Evolutionary conservation across 345 rosid species (phyloP), one percentile per base, ranked within the genome.

Genomic region (Murraya paniculata): DNA sequence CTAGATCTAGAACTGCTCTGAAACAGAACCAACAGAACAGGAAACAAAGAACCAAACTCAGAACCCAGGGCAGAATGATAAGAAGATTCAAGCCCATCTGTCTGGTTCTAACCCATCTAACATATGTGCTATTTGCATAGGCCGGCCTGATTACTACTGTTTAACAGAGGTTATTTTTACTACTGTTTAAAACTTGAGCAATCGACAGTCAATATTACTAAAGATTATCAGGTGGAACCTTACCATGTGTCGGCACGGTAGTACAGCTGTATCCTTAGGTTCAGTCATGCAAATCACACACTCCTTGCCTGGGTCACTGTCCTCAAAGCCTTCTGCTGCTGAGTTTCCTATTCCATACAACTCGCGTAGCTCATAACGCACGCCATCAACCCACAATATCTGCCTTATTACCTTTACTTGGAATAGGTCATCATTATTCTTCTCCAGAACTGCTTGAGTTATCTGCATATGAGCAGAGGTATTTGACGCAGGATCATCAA

Each of bases 211-310:
- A 57, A 62, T 65, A 69, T 58, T 78, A 31, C 22, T 9, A 69
- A 41, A 45, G 33, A 41, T 61, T 73, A 38, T 25, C 35, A 74
- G 70, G 28, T 30, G 68, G 76, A 82, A 0, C 36, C 88, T 90
- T 79, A 92, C 98, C 98, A 94, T 88, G 86, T 94, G 98, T 57
- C 98, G 85, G 87, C 98, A 94, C 65, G 98, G 98, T 77, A 94
- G 79, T 10, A 88, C 90, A 35, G 96, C 96, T 1, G 97, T 94
- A 86, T 92, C 91, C 89, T 92, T 91, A 25, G 92, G 92, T 84
- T 92, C 96, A 62, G 92, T 90, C 97, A 94, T 88, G 94, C 98
- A 94, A 72, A 94, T 92, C 67, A 92, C 98, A 71, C 98, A 94
- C 74, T 94, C 97, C 82, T 92, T 89, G 84, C 87, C 97, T 6